Base-by-base conservation (phyloP, 1,284 basidiomycete species). In the Tetrapyrgos nigripes region DNA sequence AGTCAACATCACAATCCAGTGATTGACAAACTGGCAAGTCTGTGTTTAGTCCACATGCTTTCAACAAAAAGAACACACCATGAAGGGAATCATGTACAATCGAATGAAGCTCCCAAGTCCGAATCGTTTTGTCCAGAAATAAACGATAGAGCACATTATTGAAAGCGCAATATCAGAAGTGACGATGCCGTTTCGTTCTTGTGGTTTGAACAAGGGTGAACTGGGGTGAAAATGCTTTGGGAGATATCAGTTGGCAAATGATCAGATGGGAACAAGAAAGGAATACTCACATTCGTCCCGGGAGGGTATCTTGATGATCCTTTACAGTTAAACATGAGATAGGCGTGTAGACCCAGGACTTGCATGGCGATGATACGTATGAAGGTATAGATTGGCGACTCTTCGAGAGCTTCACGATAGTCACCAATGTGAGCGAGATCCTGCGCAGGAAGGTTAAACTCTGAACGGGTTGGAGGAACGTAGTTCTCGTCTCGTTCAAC, bases 321-420 rank as follows among this genome's bases (percentile, higher is more conserved):
- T 62, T 88, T 84, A 4, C 86, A 83, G 75, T 94, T 93, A 49
- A 76, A 76, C 62, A 87, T 70, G 19, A 96, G 81, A 77, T 95
- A 95, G 60, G 84, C 77, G 66, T 89, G 91, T 88, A 90, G 93
- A 27, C 90, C 91, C 48, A 60, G 37, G 11, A 46, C 62, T 53
- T 91, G 83, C 83, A 92, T 92, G 29, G 88, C 69, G 47, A 92
- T 62, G 75, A 93, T 81, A 65, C 87, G 83, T 58, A 72, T 66
- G 47, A 93, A 77, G 31, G 87, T 88, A 74, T 85, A 90, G 13
- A 93, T 70, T 0, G 93, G 93, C 10, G 92, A 90, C 70, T 96
- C 85, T 59, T 85, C 85, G 55, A 87, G 82, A 10, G 84, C 75
- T 50, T 86, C 84, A 53, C 79, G 79, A 61, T 85, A 86, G 65